Evolutionary conservation across 345 rosid genomes (phyloP), one percentile per base, ranked within the genome.

Genomic region (Geranium brycei): DNA sequence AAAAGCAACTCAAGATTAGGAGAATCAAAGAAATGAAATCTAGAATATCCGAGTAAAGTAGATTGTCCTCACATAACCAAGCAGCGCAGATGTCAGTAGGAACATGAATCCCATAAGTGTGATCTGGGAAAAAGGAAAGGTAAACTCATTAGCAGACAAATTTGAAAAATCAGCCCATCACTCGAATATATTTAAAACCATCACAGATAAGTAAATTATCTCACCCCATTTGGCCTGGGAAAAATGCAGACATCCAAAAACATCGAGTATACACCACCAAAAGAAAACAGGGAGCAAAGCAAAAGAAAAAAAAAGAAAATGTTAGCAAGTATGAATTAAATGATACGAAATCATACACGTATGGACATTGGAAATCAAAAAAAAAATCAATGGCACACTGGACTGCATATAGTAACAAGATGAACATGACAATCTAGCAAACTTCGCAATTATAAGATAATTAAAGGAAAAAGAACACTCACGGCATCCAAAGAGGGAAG

Each of bases 401-500:
- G 18, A 19, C 28, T 51, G 64, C 67, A 30, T 63, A 1, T 35
- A 17, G 7, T 19, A 62, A n/a, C 61, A 14, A 57, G 31, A 64
- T 64, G 17, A 59, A 19, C 30, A 76, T 75, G 55, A 31, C 60
- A 56, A 17, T 35, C 31, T 17, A 30, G 67, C 23, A 64, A 64
- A 19, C 19, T 5, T 4, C 0, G 41, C 41, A 7, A 35, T 6
- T 19, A 64, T 15, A 5, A 75, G 79, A 47, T 2, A 71, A 28
- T 10, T 63, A 38, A 8, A 28, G 68, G 2, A 5, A 31, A 67
- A 64, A n/a, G n/a, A 68, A 19, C 56, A 79, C 95, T 81, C 64
- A 91, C 99, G 99, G 97, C 97, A 95, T 88, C 99, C 99, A 95
- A 53, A 95, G 83, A 57, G 99, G 99, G 68, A 95, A 88, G 85